phyloP scores from a whole-genome alignment of 2,329 filamentous ascomycete species.

The Claviceps sp. region DNA sequence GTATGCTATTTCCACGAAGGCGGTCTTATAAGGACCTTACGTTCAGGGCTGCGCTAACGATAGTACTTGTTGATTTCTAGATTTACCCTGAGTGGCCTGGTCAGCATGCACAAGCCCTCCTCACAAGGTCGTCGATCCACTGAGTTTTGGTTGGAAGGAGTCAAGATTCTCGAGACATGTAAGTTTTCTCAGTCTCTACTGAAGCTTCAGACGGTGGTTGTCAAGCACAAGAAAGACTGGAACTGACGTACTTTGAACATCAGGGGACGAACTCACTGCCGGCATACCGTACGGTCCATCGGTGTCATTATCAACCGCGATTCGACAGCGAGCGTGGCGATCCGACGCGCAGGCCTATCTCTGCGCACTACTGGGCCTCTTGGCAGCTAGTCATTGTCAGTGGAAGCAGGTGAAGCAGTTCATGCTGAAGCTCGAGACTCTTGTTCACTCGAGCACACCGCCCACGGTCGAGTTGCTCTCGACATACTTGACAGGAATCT shows the following conservation, averaged over 20 bases:
- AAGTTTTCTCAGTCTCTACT: conserved; percentile 7
- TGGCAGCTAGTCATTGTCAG: conserved; percentile 56
- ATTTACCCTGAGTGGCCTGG: conserved; percentile 42
- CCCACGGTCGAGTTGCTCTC: conserved; percentile 35
- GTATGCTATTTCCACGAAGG: conserved; percentile 23
- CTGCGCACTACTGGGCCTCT: conserved; percentile 56
- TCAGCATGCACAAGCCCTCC: conserved; percentile 25
- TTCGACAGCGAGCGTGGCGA: conserved; percentile 50
- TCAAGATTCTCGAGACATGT: conserved; percentile 36
- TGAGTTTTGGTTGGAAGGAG: conserved; percentile 29
- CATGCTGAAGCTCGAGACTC: conserved; percentile 37
- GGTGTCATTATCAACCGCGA: conserved; percentile 43
- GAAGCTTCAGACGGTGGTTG: too few relatives aligned
- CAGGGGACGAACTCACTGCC: conserved; percentile 22
- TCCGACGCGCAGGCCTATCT: conserved; percentile 54
- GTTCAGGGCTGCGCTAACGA: conserved; percentile 7
- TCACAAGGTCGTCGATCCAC: conserved; percentile 20
- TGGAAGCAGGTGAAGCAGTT: conserved; percentile 51
- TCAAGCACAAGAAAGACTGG: not conserved
- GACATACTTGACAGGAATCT: conserved; percentile 61
- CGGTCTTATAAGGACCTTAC: not conserved
- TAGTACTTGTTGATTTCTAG: conserved; percentile 16
- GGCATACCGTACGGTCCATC: conserved; percentile 26
- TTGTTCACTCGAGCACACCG: conserved; percentile 26
- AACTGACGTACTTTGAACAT: not conserved